Evolutionary conservation across 805 yeast genomes (phyloP).

Genomic region (Saccharomycopsis babjevae): DNA sequence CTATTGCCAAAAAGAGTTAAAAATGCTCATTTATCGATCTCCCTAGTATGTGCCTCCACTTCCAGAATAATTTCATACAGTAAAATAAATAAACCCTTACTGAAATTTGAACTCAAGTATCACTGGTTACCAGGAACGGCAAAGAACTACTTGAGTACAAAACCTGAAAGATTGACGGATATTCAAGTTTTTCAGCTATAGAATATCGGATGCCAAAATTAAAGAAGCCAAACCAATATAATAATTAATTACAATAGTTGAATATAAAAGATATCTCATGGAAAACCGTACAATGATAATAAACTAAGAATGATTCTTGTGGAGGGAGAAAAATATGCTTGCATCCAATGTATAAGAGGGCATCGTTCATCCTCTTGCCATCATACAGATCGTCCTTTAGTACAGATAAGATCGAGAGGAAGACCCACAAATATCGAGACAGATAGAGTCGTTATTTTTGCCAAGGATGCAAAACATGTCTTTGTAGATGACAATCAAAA

Average conservation of each 20-base stretch:
- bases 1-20: neutral
- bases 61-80: neutral
- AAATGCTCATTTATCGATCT: neutral
- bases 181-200: too few species aligned
- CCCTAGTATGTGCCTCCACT: neutral
- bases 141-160: neutral
- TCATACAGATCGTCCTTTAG: conserved; percentile 69
- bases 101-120: too few species aligned
- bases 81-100: too few species aligned
- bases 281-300: neutral
- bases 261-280: neutral
- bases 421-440: conserved; percentile 43
- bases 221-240: neutral
- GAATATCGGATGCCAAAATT: too few species aligned
- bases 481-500: neutral
- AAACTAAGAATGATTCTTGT: conserved; percentile 52
- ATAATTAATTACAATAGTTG: neutral
- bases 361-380: conserved; percentile 83
- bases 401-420: conserved; percentile 85
- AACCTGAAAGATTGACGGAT: too few species aligned
- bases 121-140: too few species aligned
- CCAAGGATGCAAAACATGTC: neutral
- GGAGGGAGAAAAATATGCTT: conserved; percentile 72
- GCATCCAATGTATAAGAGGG: conserved; percentile 83
- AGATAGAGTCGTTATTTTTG: conserved; percentile 16